Evolutionary conservation across 2,329 filamentous ascomycete species (phyloP), one percentile per base, ranked within the genome.

Genomic region (Colletotrichum lindemuthianum): DNA sequence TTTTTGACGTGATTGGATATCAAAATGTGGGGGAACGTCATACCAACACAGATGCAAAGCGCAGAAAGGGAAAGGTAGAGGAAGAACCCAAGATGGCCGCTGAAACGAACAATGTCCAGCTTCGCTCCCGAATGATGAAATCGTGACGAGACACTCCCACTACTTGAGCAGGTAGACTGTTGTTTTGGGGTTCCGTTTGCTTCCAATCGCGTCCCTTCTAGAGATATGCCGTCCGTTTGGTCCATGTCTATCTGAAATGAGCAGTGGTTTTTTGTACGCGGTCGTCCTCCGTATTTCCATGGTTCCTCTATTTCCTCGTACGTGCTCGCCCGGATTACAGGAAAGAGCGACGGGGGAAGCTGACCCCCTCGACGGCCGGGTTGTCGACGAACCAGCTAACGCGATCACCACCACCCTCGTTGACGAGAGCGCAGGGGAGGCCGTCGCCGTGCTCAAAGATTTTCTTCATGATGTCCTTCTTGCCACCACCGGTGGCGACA

Each of bases 341-440:
- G 72, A 86, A 87, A 16, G 91, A 89, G 70, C 91, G 89, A 74
- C 91, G 86, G 32, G 94, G 92, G 74, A 92, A 97, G 66, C 84
- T 82, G 11, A 99, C 92, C 5, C 92, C 93, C 73, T 97, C 90
- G 11, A 96, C 89, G 50, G 96, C 95, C 5, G 91, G 83, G 72
- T 89, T 85, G 76, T 98, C 96, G 47, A 94, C 93, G 76, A 99
- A 98, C 96, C 96, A 99, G 79, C 89, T 96, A 73, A 93, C 93
- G 72, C 93, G 90, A 69, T 97, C 93, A 48, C 92, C 92, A 4
- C 88, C 90, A 45, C 87, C 88, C 71, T 92, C 87, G 76, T 99
- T 99, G 72, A 99, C 90, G 69, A 98, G 82, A 1, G 92, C 88
- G 75, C 93, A 97, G 2, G 96, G 96, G 65, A 98, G 82, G 40